Base-by-base conservation (phyloP, 2,329 filamentous ascomycete species). In the Fusarium mangiferae region DNA sequence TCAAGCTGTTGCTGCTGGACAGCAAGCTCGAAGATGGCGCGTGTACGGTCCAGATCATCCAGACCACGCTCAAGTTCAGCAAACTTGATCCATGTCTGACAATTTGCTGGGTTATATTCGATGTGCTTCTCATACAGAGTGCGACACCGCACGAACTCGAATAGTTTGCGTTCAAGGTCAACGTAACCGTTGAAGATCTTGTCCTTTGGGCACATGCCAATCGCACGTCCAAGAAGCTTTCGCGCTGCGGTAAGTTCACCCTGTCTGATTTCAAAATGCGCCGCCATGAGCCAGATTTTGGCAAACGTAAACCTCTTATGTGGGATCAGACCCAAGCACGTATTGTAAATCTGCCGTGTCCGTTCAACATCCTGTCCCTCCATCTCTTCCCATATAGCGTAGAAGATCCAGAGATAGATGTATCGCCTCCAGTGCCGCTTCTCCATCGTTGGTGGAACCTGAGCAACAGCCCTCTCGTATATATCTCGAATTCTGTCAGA, bases 261-360 rank as follows among this genome's bases (percentile, higher is more conserved):
- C 78, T 98, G 95, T 18, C 96, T 93, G 41, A 98, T 88, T 80
- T 98, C 95, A 75, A 98, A 98, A 69, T 97, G 93, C 2, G 96
- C 95, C 78, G 96, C 97, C 83, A 97, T 87, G 49, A 98, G 86
- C 96, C 96, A 99, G 56, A 98, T 87, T 82, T 99, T 99, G 81
- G 95, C 94, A 81, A 98, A 99, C 0, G 96, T 98, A 83, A 98
- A 99, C 79, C 94, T 94, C 81, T 97, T 97, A 85, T 99, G 96
- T 0, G 96, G 96, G 76, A 99, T 92, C 51, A 98, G 85, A 70
- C 92, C 92, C 52, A 98, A 84, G 77, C 94, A 97, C 75, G 96
- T 94, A 75, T 92, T 91, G 85, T 98, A 99, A 70, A 99, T 94
- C 80, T 98, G 94, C 24, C 93, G 90, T 26, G 96, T 94, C 49